Conservation (phyloP, 148 eudicot genomes). For the Cornus suecica region DNA sequence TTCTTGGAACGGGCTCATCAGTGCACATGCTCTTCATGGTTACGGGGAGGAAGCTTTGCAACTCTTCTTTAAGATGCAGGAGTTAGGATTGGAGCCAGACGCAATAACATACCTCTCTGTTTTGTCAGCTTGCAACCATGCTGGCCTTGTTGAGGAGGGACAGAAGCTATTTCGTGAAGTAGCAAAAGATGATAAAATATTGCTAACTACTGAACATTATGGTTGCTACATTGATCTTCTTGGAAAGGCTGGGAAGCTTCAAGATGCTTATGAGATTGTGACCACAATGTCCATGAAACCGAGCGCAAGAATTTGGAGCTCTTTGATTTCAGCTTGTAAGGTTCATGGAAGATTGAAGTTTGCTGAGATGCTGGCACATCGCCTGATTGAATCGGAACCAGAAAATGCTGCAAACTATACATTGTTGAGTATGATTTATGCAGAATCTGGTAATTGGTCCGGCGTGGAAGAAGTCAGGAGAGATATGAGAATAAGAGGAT, state of each 20-base stretch:
- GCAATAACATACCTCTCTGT: constrained; percentile 35
- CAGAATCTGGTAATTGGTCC: constrained; percentile 42
- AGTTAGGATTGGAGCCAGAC: constrained; percentile 29
- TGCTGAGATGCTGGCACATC: constrained; percentile 32
- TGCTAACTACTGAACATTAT: constrained; percentile 34
- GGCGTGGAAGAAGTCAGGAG: constrained; percentile 37
- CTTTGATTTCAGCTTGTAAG: constrained; percentile 44
- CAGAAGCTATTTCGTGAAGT: constrained; percentile 26
- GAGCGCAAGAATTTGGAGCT: constrained; percentile 41
- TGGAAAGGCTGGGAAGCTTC: constrained; percentile 43
- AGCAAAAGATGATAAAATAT: constrained; percentile 7
- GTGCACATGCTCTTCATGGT: constrained; percentile 42
- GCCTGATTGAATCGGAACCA: constrained; percentile 32
- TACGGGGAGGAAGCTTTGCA: constrained; percentile 28
- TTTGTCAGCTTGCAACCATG: constrained; percentile 47
- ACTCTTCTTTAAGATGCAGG: constrained; percentile 36
- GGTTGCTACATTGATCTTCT: constrained; percentile 52
- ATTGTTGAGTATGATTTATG: constrained; percentile 42
- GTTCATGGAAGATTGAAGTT: constrained; percentile 42
- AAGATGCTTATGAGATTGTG: constrained; percentile 41
- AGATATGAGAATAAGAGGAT: constrained; percentile 28
- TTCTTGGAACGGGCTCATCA: constrained; percentile 44
- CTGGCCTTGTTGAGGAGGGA: constrained; percentile 47
- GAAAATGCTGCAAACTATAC: constrained; percentile 42
- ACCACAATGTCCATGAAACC: constrained; percentile 42